A percentile compares a stretch with the other conserved stretches of the same genome.
These are phyloP conservation scores for Pseudotulostoma volvatum DNA, from an alignment of 495 filamentous ascomycete genomes.

Conservation along the genomic window DNA sequence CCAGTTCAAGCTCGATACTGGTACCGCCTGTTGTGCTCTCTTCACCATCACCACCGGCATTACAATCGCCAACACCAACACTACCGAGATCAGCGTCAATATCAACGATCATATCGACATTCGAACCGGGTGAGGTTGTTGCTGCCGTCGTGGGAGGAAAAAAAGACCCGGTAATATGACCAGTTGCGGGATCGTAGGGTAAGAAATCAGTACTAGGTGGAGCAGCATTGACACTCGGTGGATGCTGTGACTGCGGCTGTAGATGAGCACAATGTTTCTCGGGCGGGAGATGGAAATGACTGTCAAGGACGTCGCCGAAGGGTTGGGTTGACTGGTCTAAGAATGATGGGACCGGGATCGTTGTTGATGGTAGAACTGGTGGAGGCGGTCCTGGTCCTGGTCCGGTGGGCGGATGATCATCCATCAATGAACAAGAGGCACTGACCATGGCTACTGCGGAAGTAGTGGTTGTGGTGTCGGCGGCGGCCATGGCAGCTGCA, in stretches of 20 bases:
- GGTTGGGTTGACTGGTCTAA: too few species aligned
- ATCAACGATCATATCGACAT: too few species aligned
- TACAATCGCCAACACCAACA: too few species aligned
- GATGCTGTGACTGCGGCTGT: neutral
- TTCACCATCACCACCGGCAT: too few species aligned
- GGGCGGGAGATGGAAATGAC: neutral
- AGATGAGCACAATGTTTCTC: slow-evolving; percentile 1
- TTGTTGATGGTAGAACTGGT: neutral
- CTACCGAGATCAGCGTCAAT: too few species aligned
- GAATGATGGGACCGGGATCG: slow-evolving; percentile 2
- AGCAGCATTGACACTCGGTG: too few species aligned
- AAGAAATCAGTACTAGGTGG: slow-evolving; percentile 21
- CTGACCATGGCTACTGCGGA: too few species aligned
- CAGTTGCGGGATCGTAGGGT: slow-evolving; percentile 25
- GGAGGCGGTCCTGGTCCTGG: too few species aligned
- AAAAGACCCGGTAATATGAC: slow-evolving; percentile 27
- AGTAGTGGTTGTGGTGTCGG: slow-evolving; percentile 10
- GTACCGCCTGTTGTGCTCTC: too few species aligned
- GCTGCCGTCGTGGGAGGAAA: slow-evolving; percentile 19
- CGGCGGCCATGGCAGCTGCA: slow-evolving; percentile 3
- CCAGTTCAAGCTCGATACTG: too few species aligned
- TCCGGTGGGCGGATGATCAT: slow-evolving; percentile 6
- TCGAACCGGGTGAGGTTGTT: too few species aligned
- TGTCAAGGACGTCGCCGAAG: slow-evolving; percentile 1
- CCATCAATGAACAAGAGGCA: slow-evolving; percentile 16